These are phyloP conservation scores for Schizonepeta tenuifolia DNA, from an alignment of 257 asterid species.

Conservation along the genomic window DNA sequence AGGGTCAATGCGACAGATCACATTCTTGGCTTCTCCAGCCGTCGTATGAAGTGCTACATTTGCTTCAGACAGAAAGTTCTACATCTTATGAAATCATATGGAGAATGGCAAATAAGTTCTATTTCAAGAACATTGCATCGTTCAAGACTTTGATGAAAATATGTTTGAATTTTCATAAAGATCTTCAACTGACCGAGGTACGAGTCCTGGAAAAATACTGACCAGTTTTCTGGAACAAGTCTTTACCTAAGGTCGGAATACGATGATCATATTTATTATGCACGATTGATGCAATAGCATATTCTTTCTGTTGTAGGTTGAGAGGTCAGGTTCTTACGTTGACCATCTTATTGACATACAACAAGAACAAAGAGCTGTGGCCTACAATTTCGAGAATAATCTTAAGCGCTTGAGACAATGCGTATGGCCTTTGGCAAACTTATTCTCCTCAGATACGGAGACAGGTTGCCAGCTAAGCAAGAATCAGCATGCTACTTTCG, in stretches of 20 bases:
- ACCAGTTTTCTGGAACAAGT: neutral
- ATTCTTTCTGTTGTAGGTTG: conserved; percentile 55
- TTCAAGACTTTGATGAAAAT: conserved; percentile 61
- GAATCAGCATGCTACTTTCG: conserved; percentile 56
- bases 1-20: conserved; percentile 50
- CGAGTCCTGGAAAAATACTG: neutral
- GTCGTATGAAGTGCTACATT: conserved; percentile 72
- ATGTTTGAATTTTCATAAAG: conserved; percentile 73
- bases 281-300: conserved; percentile 10
- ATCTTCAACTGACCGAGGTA: conserved; percentile 83
- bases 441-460: conserved; percentile 38
- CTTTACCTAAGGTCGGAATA: neutral
- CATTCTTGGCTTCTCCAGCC: conserved; percentile 84
- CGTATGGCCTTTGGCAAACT: conserved; percentile 65
- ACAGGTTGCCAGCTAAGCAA: conserved; percentile 33
- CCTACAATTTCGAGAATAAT: conserved; percentile 60
- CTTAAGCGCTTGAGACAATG: conserved; percentile 62
- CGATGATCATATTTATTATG: neutral
- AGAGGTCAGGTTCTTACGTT: conserved; percentile 66
- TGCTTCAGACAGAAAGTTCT: conserved; percentile 45
- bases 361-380: conserved; percentile 87
- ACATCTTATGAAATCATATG: conserved; percentile 52
- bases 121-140: conserved; percentile 85
- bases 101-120: conserved; percentile 68
- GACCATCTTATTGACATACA: conserved; percentile 83